Evolutionary conservation across 345 rosid species (phyloP), one percentile per base, ranked within the genome.

Genomic region (Bretschneidera sinensis): DNA sequence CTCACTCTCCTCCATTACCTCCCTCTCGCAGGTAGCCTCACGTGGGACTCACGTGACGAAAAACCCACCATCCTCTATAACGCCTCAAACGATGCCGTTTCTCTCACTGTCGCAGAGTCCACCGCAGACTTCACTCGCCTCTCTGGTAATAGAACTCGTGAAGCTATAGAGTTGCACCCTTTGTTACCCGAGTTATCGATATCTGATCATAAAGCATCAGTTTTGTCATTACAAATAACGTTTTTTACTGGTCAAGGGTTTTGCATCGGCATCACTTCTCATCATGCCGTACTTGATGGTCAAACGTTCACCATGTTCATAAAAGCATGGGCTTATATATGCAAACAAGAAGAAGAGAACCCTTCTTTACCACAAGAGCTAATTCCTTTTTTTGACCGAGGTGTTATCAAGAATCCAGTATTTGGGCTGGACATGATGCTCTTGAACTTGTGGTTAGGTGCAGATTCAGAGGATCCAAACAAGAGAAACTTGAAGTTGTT

Each of bases 251-350:
- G 73, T 52, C 45, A 55, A 0, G 81, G 81, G 6, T 70, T 77
- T 48, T 47, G 75, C 56, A 48, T 77, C 20, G 78, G 78, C 8
- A 9, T 60, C 0, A 22, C 33, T 1, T 55, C 52, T 47, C 78
- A 66, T 57, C 81, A 77, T 11, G 70, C 73, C 3, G 68, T 61
- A 22, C 34, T 57, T 6, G 81, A 77, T 20, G 81, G 81, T 0
- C 62, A 62, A 55, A 21, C 69, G n/a, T 19, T 59, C 2, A 63
- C 51, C 54, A 62, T 17, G 45, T 78, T 78, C n/a, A 17, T 68
- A 39, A 74, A 62, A 58, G 39, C 79, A 7, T 74, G 82, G 82
- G 74, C 79, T 65, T 61, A 65, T 11, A 8, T 71, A 16, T 74
- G 71, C 70, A 68, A 65, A 20, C 48, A 60, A 0, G 17, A 21